Evolutionary conservation across 1,284 basidiomycete species (phyloP).

Genomic region (Leccinum subrobustum): DNA sequence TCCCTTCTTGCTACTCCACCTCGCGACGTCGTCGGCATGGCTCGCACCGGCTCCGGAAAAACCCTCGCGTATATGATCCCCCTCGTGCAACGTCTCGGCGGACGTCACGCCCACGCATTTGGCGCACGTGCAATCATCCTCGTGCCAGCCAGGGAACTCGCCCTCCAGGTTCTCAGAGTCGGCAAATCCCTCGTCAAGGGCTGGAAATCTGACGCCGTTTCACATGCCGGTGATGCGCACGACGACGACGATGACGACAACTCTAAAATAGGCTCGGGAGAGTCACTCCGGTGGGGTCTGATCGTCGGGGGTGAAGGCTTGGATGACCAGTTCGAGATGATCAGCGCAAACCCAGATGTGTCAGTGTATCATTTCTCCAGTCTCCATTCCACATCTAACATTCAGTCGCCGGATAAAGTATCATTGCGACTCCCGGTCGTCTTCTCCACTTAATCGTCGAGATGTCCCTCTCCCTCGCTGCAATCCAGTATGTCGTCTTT

Average conservation of each 20-base stretch:
- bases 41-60: slow-evolving; percentile 97
- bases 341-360: slow-evolving; percentile 94
- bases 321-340: slow-evolving; percentile 96
- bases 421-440: slow-evolving; percentile 97
- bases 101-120: slow-evolving; percentile 76
- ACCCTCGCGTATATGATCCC: slow-evolving; percentile 97
- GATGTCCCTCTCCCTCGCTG: slow-evolving; percentile 92
- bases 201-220: slow-evolving; percentile 57
- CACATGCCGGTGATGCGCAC: slow-evolving; percentile 59
- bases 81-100: slow-evolving; percentile 83
- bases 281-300: slow-evolving; percentile 87
- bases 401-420: slow-evolving; percentile 45
- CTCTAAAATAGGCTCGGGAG: slow-evolving; percentile 48
- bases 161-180: slow-evolving; percentile 90
- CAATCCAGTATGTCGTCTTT: slow-evolving; percentile 91
- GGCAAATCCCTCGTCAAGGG: slow-evolving; percentile 91
- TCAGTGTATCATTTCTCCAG: slow-evolving; percentile 43
- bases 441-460: slow-evolving; percentile 94
- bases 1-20: slow-evolving; percentile 83
- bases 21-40: slow-evolving; percentile 97
- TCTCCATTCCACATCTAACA: slow-evolving; percentile 8
- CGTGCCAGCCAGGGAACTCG: slow-evolving; percentile 92
- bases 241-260: slow-evolving; percentile 53
- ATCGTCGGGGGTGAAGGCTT: slow-evolving; percentile 95
- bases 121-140: slow-evolving; percentile 89